Base-by-base conservation (phyloP, 495 filamentous ascomycete species). In the Bacidia rubella region DNA sequence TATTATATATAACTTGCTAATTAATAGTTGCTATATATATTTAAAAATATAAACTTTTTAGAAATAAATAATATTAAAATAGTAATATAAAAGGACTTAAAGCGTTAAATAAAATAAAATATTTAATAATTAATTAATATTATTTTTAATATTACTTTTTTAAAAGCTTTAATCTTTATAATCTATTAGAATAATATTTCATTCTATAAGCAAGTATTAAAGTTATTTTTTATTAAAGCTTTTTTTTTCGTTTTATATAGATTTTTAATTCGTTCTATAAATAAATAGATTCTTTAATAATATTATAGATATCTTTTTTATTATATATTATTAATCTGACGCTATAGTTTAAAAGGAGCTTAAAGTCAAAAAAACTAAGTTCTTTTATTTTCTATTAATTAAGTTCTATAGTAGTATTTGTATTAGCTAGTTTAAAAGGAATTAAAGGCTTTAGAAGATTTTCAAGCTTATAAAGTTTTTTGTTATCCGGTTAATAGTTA, bases 221-320 rank as follows among this genome's bases (percentile, higher is more conserved):
- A 17, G 20, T 54, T 54, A 1, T 35, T 22, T 35, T 15, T 0
- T 5, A 49, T 29, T n/a, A 41, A 0, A 24, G 12, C 41, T 40
- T 20, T 5, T 3, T 23, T 19, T 25, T 54, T 54, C 24, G 25
- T 42, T 5, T 25, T 54, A 25, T 21, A 11, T n/a, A 54, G 19
- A 23, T 49, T 3, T 17, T 43, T 49, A 29, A 29, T 35, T 9
- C 10, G 1, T 43, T 54, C 35, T 20, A 54, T 11, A 27, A 54
- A 54, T 12, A 54, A 3, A 50, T 54, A 54, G 2, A 54, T 50
- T 42, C 49, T 25, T 1, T 20, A 21, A 20, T 39, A 54, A 7
- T n/a, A n/a, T n/a, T n/a, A n/a, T 41, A 49, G 0, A 22, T 54
- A 5, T 54, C 15, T 32, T 54, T 54, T 3, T 19, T 42, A 19